These are phyloP conservation scores for Pythium aristosporum DNA, from an alignment of 352 stramenopile species.

Conservation along the genomic window DNA sequence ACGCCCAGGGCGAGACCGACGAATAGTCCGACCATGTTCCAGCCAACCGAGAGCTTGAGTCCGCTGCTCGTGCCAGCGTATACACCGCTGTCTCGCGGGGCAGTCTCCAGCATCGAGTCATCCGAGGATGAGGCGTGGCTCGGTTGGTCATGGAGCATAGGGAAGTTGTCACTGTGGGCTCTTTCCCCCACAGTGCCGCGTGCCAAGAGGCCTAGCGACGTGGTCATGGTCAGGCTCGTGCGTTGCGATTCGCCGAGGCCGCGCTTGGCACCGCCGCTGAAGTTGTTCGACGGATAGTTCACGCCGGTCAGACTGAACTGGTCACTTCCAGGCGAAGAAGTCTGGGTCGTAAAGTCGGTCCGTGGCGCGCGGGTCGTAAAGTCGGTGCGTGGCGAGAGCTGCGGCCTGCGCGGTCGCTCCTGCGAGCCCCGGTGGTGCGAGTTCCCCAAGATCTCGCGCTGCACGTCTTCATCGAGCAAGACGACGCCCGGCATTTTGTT, in stretches of 20 bases:
- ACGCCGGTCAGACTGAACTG: too few relatives aligned
- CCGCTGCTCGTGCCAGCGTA: slow-evolving; percentile 33
- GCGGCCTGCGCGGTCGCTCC: too few relatives aligned
- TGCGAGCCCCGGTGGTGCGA: too few relatives aligned
- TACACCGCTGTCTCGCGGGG: not conserved
- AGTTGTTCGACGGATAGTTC: too few relatives aligned
- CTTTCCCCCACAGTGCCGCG: slow-evolving; percentile 7
- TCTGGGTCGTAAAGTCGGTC: slow-evolving; percentile 39
- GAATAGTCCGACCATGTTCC: slow-evolving; percentile 47
- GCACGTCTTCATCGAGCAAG: slow-evolving; percentile 9
- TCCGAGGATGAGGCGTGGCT: not conserved
- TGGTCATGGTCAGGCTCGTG: slow-evolving; percentile 10
- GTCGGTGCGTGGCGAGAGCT: not conserved
- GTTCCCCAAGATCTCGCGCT: not conserved
- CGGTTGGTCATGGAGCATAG: not conserved
- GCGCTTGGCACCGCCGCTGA: too few relatives aligned
- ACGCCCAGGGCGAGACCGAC: slow-evolving; percentile 53
- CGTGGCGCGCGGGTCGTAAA: slow-evolving; percentile 26
- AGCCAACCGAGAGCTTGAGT: slow-evolving; percentile 43
- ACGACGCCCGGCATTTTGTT: not conserved
- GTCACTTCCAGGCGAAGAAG: too few relatives aligned
- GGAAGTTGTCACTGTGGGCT: slow-evolving; percentile 8
- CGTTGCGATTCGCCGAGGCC: not conserved
- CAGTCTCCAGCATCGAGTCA: not conserved
- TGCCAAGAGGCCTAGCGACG: not conserved